Base-by-base conservation (phyloP, 1,284 basidiomycete species). In the Ceratobasidium sp. region DNA sequence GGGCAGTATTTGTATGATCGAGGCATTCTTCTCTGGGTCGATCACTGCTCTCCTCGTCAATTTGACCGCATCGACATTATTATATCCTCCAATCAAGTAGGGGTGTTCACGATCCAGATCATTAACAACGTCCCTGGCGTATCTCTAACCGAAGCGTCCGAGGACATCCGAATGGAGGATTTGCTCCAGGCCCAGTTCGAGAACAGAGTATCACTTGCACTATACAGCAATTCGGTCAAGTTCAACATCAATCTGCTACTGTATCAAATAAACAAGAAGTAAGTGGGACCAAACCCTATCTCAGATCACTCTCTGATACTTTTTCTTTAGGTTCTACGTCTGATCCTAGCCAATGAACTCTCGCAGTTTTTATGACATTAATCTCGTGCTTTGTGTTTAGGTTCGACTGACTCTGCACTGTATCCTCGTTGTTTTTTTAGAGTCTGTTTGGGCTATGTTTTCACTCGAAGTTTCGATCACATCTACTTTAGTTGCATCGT, bases 211-310 rank as follows among this genome's bases (percentile, higher is more conserved):
- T 93, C 91, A 2, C 82, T 97, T 59, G 84, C 90, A 14, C 81
- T 98, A 73, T 92, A 96, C 80, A 89, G 92, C 71, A 93, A 92
- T 62, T 86, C 91, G 76, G 93, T 91, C 67, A 95, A 93, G 79
- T 90, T 97, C 78, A 94, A 96, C 80, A 88, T 98, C 74, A 93
- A 96, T 79, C 85, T 93, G 75, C 85, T 99, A 76, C 85, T 99
- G 74, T 93, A 92, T 81, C 93, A 98, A 79, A 95, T 99, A 79
- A 98, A 99, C 82, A 97, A 97, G 85, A 97, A 93, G 92, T 93
- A 77, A 59, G 67, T 18, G 55, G 9, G 3, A 18, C 2, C n/a
- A n/a, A n/a, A n/a, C n/a, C n/a, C n/a, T 34, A 23, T 16, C 41
- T 18, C 28, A 14, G 12, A 21, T n/a, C 52, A n/a, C 10, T 16